Conservation (phyloP, 495 filamentous ascomycete genomes). For the Staphylotrichum longicolle region DNA sequence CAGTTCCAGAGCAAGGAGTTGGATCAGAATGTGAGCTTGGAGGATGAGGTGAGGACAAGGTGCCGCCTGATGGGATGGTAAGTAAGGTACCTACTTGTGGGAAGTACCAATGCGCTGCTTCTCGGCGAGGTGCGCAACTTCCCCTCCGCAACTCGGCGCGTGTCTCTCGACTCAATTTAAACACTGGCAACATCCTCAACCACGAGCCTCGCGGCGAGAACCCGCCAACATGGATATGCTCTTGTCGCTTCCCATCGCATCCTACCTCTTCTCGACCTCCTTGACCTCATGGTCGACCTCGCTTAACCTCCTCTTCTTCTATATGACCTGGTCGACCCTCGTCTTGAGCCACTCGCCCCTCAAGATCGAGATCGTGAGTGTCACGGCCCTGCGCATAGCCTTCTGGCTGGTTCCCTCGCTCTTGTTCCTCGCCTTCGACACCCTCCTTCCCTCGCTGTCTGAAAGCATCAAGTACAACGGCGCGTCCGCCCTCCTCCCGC, state of each 20-base stretch:
- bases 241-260: constrained; percentile 68
- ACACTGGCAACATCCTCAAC: too few relatives aligned
- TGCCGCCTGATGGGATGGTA: too few relatives aligned
- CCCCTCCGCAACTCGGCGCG: too few relatives aligned
- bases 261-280: constrained; percentile 56
- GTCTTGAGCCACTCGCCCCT: constrained; percentile 72
- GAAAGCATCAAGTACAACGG: constrained; percentile 69
- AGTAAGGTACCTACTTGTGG: too few relatives aligned
- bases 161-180: too few relatives aligned
- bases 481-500: constrained; percentile 58
- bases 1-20: too few relatives aligned
- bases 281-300: constrained; percentile 69
- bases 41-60: too few relatives aligned
- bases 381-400: constrained; percentile 61
- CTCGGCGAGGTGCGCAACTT: too few relatives aligned
- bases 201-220: too few relatives aligned
- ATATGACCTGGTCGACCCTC: constrained; percentile 83
- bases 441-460: constrained; percentile 62
- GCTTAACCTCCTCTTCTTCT: constrained; percentile 86
- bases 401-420: constrained; percentile 74
- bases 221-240: constrained; percentile 52
- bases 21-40: too few relatives aligned
- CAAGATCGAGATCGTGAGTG: constrained; percentile 71
- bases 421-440: constrained; percentile 72
- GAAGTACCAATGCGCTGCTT: too few relatives aligned